phyloP scores from a whole-genome alignment of 2,329 filamentous ascomycete species.

The Ceratocystis harringtonii region DNA sequence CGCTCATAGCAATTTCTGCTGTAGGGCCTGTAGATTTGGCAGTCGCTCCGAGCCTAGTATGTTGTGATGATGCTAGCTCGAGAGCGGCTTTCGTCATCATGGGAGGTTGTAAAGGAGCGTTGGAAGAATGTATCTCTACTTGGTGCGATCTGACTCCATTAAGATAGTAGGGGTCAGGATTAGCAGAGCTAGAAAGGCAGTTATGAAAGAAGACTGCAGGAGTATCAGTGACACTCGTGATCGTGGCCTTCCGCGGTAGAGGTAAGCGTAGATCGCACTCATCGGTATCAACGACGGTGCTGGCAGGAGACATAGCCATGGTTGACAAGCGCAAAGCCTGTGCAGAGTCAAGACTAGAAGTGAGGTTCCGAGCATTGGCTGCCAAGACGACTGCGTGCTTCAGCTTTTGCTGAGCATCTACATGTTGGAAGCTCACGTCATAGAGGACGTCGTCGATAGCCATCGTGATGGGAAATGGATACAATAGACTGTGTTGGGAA shows the following conservation, averaged over 20 bases:
- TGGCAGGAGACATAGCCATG: neutral
- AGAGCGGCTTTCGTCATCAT: neutral
- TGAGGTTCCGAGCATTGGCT: neutral
- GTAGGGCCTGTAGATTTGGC: neutral
- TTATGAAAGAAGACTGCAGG: neutral
- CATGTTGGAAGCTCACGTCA: neutral
- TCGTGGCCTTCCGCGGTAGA: neutral
- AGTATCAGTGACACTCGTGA: constrained; percentile 3
- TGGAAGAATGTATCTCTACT: no score
- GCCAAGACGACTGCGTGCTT: neutral
- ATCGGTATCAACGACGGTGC: neutral
- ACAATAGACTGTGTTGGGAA: no score
- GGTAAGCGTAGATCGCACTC: no score
- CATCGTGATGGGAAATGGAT: neutral
- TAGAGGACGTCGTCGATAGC: constrained; percentile 7
- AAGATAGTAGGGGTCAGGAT: neutral
- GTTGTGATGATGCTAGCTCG: neutral
- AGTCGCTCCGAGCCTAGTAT: neutral
- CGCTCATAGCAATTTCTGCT: neutral
- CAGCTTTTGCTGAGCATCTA: constrained; percentile 2
- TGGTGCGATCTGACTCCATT: neutral
- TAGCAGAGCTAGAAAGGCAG: neutral
- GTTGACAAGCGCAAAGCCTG: constrained; percentile 1
- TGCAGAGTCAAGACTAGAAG: neutral
- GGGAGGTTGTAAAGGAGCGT: no score